Percentiles rank a stretch among this genome's conserved stretches.
Evolutionary conservation across 305 asterid species (phyloP).

Genomic region (Solanum aculeatissimum): DNA sequence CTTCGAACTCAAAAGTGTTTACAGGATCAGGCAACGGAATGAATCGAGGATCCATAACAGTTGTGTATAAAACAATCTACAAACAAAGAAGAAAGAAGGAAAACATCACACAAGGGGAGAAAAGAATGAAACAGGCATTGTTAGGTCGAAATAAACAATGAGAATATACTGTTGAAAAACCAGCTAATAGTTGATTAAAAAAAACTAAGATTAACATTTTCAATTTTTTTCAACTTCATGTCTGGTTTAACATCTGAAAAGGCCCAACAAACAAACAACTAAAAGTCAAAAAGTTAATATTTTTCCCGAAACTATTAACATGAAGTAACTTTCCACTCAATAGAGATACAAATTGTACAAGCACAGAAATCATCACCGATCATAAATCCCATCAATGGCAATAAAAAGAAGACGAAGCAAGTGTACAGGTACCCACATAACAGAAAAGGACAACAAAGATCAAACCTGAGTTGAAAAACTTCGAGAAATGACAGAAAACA

Average conservation of each 20-base stretch:
- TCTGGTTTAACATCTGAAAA: not conserved
- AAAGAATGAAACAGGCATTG: not conserved
- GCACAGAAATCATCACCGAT: not conserved
- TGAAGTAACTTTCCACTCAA: not conserved
- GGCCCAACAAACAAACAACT: not conserved
- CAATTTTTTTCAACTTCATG: not conserved
- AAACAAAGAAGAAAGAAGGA: not conserved
- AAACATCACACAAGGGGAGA: not conserved
- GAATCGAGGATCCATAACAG: constrained; percentile 43
- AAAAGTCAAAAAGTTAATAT: not conserved
- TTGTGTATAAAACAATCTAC: not conserved
- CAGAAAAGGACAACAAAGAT: not conserved
- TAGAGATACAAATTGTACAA: not conserved
- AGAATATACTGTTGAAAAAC: not conserved
- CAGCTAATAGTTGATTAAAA: not conserved
- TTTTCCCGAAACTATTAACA: not conserved
- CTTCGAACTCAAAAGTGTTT: constrained; percentile 24
- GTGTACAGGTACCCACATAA: not conserved
- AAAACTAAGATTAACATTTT: not conserved
- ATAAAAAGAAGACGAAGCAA: not conserved
- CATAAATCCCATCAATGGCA: not conserved
- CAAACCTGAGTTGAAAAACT: not conserved
- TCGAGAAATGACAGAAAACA: not conserved
- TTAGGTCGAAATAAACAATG: not conserved
- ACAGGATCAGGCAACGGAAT: constrained; percentile 10